These are phyloP conservation scores for Wickerhamomyces mucosus DNA, from an alignment of 805 yeast genomes.

Conservation along the genomic window DNA sequence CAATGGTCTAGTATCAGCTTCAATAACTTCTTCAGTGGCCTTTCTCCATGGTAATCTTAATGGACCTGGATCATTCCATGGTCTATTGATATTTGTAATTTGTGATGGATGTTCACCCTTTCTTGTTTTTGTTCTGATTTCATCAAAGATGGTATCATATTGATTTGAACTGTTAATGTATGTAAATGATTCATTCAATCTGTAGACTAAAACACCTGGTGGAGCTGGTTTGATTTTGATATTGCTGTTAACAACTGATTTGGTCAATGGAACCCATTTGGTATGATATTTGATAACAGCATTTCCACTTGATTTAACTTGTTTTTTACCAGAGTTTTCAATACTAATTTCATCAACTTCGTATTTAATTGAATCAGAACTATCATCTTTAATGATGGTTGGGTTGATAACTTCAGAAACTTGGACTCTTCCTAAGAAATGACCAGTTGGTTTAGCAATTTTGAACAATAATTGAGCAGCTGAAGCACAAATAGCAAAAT, in stretches of 20 bases:
- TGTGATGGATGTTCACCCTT: constrained; percentile 39
- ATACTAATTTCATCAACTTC: constrained; percentile 7
- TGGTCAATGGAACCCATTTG: constrained; percentile 60
- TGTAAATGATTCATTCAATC: constrained; percentile 72
- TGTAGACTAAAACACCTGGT: constrained; percentile 80
- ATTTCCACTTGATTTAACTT: constrained; percentile 1
- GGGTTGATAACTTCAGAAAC: constrained; percentile 69
- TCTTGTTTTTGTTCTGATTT: constrained; percentile 50
- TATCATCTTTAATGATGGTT: constrained; percentile 22
- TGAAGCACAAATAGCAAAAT: constrained; percentile 83
- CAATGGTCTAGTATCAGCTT: constrained; percentile 50
- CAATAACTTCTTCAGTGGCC: constrained; percentile 14
- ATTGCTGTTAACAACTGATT: constrained; percentile 41
- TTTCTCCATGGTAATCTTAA: constrained; percentile 21
- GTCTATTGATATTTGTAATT: constrained; percentile 42
- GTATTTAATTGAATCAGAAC: constrained; percentile 2
- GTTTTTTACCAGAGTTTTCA: not conserved
- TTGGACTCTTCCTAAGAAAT: constrained; percentile 70
- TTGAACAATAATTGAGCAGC: constrained; percentile 65
- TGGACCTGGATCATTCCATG: constrained; percentile 90
- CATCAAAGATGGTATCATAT: constrained; percentile 58
- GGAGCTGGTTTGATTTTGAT: constrained; percentile 69
- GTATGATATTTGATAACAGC: constrained; percentile 39
- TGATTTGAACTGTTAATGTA: constrained; percentile 76
- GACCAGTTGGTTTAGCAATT: constrained; percentile 72